Base-by-base conservation (phyloP, 352 stramenopile genomes). In the Globisporangium camurandrum region DNA sequence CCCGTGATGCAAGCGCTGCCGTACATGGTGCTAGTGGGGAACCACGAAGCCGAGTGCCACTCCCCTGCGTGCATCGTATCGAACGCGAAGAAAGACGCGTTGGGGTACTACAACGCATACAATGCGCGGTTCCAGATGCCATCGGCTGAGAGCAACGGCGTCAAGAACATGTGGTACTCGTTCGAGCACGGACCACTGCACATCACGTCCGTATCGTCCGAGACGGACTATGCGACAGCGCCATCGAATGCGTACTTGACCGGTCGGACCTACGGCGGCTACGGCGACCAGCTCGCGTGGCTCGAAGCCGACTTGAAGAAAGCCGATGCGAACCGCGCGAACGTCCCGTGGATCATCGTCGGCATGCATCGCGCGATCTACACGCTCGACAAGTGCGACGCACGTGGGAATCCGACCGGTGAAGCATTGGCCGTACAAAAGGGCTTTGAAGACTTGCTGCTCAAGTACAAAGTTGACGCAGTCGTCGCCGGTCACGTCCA, bases 1-100 rank as follows among this genome's bases (percentile, higher is more conserved):
- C 61, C 73, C 1, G 30, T 77, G 37, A 84, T 81, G 71, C 61
- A 43, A 19, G n/a, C 55, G n/a, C 44, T 85, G 37, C 82, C 86
- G 24, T 95, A 93, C 69, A 94, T 95, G 84, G 76, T 89, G 19
- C 33, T 73, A 4, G 65, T 83, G 5, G 85, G 85, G 19, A 96
- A 96, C 61, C 86, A 95, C 62, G 86, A 96, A 47, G 80, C 82
- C 7, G 84, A 96, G 56, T 95, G 84, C 54, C 75, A 93, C 57
- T 89, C 73, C 19, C 69, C 77, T 0, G n/a, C 31, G 6, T 96
- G 84, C 42, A 42, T 75, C 2, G 1, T 78, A 4, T 86, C 75
- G 22, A 42, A 14, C 0, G 60, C 48, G 41, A 80, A 83, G 59
- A 74, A 67, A 48, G 57, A 82, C 28, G 59, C 65, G 12, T 55